Evolutionary conservation across 352 stramenopile genomes (phyloP), one percentile per base, ranked within the genome.

Genomic region (Pythium rhizo-oryzae): DNA sequence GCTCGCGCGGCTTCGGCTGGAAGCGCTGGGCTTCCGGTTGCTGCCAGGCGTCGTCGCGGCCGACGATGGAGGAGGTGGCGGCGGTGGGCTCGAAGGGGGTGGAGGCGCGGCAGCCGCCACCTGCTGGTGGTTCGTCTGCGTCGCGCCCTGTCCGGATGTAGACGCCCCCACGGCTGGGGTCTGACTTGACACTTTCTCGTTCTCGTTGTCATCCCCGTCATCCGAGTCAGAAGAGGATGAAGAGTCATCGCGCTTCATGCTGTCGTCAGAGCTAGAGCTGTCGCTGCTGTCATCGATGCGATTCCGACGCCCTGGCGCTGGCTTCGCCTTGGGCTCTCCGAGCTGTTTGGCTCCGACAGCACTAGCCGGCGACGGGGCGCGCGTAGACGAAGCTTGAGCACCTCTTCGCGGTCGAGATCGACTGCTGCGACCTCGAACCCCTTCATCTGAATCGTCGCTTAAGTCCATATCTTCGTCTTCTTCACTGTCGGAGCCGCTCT

Each of bases 241-340:
- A 24, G 63, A 70, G 37, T 46, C 41, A 16, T 62, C 76, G 55
- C 9, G 65, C 78, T 71, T 74, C 24, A 80, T 67, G 9, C 77
- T 86, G 0, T 69, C 76, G 1, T 91, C 81, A 13, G 83, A 90
- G 70, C 81, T 92, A 1, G 83, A 91, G 63, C 79, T 93, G 49
- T 85, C 78, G 55, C 79, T 91, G 49, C 88, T 78, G 23, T 56
- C 65, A 9, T 41, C 63, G 11, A 89, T 75, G 8, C 74, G 70
- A 11, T 69, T 70, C 28, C 62, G 57, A 37, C 60, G 33, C 9
- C 44, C 43, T n/a, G 41, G 19, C 24, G 28, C 11, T 9, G 59
- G 46, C 47, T 58, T 60, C 4, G 37, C 19, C 11, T 24, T 47
- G 0, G 56, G 2, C 8, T 57, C 37, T 24, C 50, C 58, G 19